A percentile compares a stretch with the other conserved stretches of the same genome.
phyloP scores from a whole-genome alignment of 1,139 yeast genomes.

The Geotrichum armillariae region DNA sequence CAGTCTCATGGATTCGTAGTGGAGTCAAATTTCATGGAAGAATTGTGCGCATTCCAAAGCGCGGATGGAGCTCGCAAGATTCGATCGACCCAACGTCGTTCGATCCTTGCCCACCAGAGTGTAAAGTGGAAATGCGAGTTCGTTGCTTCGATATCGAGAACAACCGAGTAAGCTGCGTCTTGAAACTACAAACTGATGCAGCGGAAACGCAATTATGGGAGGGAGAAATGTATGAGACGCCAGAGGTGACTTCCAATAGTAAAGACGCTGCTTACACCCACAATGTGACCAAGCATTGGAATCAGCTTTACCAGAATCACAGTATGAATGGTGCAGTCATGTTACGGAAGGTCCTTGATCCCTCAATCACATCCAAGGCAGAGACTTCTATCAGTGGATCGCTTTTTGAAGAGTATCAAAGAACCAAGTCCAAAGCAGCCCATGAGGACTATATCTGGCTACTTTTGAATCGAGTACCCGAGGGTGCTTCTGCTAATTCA shows the following conservation, averaged over 20 bases:
- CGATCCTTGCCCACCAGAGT: not conserved
- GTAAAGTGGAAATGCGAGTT: slow-evolving; percentile 2
- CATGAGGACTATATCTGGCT: slow-evolving; percentile 17
- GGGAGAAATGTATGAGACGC: slow-evolving; percentile 18
- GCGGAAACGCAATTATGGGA: slow-evolving; percentile 10
- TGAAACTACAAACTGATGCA: not conserved
- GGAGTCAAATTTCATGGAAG: slow-evolving; percentile 7
- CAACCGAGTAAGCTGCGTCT: slow-evolving; percentile 8
- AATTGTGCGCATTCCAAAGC: not conserved
- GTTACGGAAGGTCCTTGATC: slow-evolving; percentile 2
- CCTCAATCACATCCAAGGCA: not conserved
- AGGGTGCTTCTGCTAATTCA: not conserved
- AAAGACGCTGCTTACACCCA: not conserved
- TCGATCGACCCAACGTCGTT: not conserved
- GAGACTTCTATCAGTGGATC: not conserved
- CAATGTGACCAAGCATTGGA: slow-evolving; percentile 16
- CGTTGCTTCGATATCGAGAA: slow-evolving; percentile 3
- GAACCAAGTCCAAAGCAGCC: slow-evolving; percentile 1
- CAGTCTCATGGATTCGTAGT: not conserved
- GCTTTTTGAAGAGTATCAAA: not conserved
- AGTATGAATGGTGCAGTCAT: slow-evolving; percentile 12
- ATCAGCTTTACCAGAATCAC: slow-evolving; percentile 15
- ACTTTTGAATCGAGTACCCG: slow-evolving; percentile 1
- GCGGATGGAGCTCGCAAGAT: not conserved
- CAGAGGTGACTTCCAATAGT: not conserved